Percentiles rank a stretch among this genome's conserved stretches.
phyloP scores from a whole-genome alignment of 257 asterid genomes.

The Solanum medicagineum region DNA sequence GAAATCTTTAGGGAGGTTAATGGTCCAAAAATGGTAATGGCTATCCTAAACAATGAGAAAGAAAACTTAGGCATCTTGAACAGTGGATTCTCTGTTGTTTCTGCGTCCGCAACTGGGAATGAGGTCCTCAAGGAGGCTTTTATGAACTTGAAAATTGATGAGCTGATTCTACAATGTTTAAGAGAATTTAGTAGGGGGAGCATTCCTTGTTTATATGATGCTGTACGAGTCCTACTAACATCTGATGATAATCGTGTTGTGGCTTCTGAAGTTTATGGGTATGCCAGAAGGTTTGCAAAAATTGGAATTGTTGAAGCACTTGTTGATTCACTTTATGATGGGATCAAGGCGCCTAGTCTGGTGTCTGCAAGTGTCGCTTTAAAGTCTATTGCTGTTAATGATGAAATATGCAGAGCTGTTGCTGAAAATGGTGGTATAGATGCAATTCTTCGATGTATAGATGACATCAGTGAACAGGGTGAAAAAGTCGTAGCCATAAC shows the following conservation, averaged over 20 bases:
- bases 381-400: slow-evolving; percentile 86
- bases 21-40: slow-evolving; percentile 57
- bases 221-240: slow-evolving; percentile 61
- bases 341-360: slow-evolving; percentile 46
- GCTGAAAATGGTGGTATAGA: slow-evolving; percentile 73
- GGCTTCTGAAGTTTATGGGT: slow-evolving; percentile 92
- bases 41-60: slow-evolving; percentile 33
- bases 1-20: slow-evolving; percentile 53
- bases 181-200: slow-evolving; percentile 40
- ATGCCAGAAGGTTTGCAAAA: slow-evolving; percentile 80
- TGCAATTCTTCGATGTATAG: slow-evolving; percentile 56
- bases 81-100: slow-evolving; percentile 61
- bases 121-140: slow-evolving; percentile 83
- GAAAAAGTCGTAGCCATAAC: slow-evolving; percentile 51
- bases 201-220: slow-evolving; percentile 63
- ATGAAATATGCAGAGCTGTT: slow-evolving; percentile 81
- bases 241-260: slow-evolving; percentile 82
- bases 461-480: slow-evolving; percentile 60
- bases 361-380: slow-evolving; percentile 72
- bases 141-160: slow-evolving; percentile 76
- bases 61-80: slow-evolving; percentile 44
- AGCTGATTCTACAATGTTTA: slow-evolving; percentile 47
- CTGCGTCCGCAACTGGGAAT: slow-evolving; percentile 87
- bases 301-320: slow-evolving; percentile 63
- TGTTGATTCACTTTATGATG: slow-evolving; percentile 68